Conservation (phyloP, 352 stramenopile species). For the Phytophthora hibernalis region DNA sequence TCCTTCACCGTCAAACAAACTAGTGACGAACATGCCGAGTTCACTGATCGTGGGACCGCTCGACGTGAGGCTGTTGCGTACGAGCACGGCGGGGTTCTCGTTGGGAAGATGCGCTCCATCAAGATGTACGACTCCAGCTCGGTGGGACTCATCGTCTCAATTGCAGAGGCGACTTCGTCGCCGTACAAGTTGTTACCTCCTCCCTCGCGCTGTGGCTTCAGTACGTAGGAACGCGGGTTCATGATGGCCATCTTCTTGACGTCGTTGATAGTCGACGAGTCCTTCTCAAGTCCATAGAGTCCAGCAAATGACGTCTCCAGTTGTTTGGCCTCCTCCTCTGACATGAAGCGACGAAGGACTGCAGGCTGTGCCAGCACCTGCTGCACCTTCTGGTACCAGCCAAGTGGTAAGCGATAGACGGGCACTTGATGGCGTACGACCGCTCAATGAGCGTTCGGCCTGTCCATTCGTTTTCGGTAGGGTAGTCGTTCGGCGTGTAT, state of each 20-base stretch:
- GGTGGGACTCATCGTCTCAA: constrained; percentile 74
- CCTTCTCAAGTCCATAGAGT: constrained; percentile 94
- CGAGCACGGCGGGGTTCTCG: constrained; percentile 76
- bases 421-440: constrained; percentile 96
- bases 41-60: constrained; percentile 93
- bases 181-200: constrained; percentile 99
- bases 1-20: constrained; percentile 72
- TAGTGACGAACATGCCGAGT: constrained; percentile 95
- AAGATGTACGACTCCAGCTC: constrained; percentile 94
- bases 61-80: constrained; percentile 75
- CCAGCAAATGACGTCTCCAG: constrained; percentile 95
- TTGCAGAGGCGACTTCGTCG: constrained; percentile 87
- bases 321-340: constrained; percentile 57
- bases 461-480: constrained; percentile 90
- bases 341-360: constrained; percentile 92
- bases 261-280: constrained; percentile 65
- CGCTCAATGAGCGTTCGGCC: constrained; percentile 90
- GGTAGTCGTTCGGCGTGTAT: constrained; percentile 97
- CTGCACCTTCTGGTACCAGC: constrained; percentile 98
- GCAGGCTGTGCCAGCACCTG: constrained; percentile 92
- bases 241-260: constrained; percentile 76
- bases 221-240: constrained; percentile 89
- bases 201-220: constrained; percentile 98
- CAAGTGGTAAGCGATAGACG: constrained; percentile 96
- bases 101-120: constrained; percentile 97